Base-by-base conservation (phyloP, 257 asterid species). In the Ballota nigra region DNA sequence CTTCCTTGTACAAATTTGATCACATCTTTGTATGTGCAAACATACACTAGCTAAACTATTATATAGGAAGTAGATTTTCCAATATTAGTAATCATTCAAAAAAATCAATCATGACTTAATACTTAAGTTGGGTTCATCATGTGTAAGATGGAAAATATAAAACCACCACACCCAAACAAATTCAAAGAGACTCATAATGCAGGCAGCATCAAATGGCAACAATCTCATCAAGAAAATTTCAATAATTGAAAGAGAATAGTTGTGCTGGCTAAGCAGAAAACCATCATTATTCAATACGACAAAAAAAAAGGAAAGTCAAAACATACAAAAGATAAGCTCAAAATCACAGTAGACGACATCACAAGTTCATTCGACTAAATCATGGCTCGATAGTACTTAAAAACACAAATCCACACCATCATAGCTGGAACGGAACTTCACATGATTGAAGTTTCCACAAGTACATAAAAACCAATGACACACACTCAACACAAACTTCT, bases 401-500 rank as follows among this genome's bases (percentile, higher is more conserved):
- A 29, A 58, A 28, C 55, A 75, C 61, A 11, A 71, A 72, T 70
- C 53, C 69, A 53, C 78, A 79, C 8, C 66, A 34, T 11, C 19
- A 15, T 41, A 1, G 6, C 26, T 60, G 18, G 36, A 13, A 28
- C 57, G 47, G 15, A 76, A 69, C 74, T 76, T 62, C 70, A 73
- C 66, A 68, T 20, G n/a, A 64, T 29, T 45, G 63, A 72, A 73
- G 75, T 65, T 65, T 58, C 70, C 71, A 65, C 12, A 51, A 59
- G 12, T 63, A 73, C 80, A 77, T 28, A 73, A 60, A 66, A 43
- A 77, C 45, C 65, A 67, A n/a, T 47, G 12, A 76, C 52, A 62
- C 13, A 51, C 41, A 66, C 12, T 57, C 11, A 61, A 66, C 70
- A 63, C 66, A 59, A 33, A 53, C 19, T 45, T 15, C 58, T 47